Evolutionary conservation across 2,329 filamentous ascomycete genomes (phyloP).

Genomic region (Alternaria sp.): DNA sequence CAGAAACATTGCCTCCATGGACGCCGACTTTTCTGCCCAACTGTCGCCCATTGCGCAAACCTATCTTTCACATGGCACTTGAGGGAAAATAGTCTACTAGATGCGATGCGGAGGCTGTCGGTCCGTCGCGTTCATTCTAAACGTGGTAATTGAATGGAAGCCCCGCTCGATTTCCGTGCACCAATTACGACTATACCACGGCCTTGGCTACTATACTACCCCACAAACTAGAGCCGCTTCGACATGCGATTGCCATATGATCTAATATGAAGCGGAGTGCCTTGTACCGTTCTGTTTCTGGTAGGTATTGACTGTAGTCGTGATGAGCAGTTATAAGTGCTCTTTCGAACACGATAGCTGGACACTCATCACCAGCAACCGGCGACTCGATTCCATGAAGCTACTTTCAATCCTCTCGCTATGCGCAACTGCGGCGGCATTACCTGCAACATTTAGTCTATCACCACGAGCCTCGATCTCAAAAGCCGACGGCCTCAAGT

Average conservation of each 20-base stretch:
- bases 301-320: neutral
- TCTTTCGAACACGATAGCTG: neutral
- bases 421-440: slow-evolving; percentile 26
- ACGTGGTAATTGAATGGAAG: slow-evolving; percentile 6
- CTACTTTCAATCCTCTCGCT: slow-evolving; percentile 27
- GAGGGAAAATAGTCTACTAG: neutral
- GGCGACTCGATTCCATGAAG: slow-evolving; percentile 29
- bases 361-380: neutral
- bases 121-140: slow-evolving; percentile 3
- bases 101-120: slow-evolving; percentile 1
- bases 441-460: slow-evolving; percentile 26
- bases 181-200: slow-evolving; percentile 8
- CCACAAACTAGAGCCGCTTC: slow-evolving; percentile 14
- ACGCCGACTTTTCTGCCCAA: neutral
- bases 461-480: slow-evolving; percentile 34
- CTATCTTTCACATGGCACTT: neutral
- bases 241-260: slow-evolving; percentile 5
- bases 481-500: slow-evolving; percentile 38
- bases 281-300: slow-evolving; percentile 1
- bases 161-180: slow-evolving; percentile 3
- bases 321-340: neutral
- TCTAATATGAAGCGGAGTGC: slow-evolving; percentile 18
- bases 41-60: neutral
- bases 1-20: neutral
- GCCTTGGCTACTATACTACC: slow-evolving; percentile 18